Conservation (phyloP, 495 filamentous ascomycete genomes). For the Trichocladium uniseriatum region DNA sequence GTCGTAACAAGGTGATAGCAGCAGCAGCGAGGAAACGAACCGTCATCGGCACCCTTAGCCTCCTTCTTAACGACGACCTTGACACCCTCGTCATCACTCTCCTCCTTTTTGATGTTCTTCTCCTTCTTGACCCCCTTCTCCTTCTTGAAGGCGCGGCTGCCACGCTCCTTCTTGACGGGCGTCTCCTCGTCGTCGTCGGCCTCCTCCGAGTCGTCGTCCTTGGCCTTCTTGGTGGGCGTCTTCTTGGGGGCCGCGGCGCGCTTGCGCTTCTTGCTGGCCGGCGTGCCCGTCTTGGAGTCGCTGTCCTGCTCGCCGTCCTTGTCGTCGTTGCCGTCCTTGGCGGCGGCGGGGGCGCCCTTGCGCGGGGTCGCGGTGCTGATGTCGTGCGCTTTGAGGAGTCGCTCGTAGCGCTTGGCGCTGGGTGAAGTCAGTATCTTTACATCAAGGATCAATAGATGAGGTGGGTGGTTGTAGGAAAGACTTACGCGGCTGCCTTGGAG, state of each 20-base stretch:
- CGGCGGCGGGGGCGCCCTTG: neutral
- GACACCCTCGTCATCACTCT: neutral
- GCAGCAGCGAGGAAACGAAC: constrained; percentile 1
- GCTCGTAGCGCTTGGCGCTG: constrained; percentile 57
- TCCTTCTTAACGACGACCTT: constrained; percentile 9
- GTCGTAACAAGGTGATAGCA: neutral
- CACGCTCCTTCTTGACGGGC: constrained; percentile 2
- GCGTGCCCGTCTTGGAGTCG: constrained; percentile 1
- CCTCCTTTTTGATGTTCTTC: constrained; percentile 4
- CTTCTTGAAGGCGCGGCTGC: neutral
- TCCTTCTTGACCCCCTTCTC: no score
- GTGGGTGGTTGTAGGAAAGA: no score
- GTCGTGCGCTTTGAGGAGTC: constrained; percentile 50
- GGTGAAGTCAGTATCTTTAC: neutral
- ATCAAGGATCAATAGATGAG: no score
- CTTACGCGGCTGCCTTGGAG: constrained; percentile 59
- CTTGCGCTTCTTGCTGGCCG: constrained; percentile 5
- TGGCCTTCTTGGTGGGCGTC: neutral
- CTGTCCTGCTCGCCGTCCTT: no score
- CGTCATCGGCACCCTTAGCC: neutral
- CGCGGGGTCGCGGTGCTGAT: constrained; percentile 19
- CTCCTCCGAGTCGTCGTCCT: neutral
- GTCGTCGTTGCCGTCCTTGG: neutral
- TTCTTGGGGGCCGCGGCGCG: no score
- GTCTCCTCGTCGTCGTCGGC: neutral